phyloP scores from a whole-genome alignment of 345 rosid species.

The Gossypium arboreum region DNA sequence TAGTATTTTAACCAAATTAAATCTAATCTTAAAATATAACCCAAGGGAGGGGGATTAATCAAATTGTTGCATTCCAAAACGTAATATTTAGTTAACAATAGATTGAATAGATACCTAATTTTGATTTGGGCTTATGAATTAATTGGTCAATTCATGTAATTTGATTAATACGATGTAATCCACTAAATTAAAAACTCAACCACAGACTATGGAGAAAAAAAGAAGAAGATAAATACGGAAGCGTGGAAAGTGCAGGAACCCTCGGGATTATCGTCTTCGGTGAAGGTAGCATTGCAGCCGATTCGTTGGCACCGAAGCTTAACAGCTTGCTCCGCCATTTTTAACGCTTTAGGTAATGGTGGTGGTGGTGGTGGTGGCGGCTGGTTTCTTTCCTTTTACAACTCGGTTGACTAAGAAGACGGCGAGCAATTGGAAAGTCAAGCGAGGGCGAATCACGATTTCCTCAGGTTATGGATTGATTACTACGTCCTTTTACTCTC shows the following conservation, averaged over 20 bases:
- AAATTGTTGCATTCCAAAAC: background rate
- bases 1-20: background rate
- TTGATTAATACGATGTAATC: background rate
- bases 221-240: constrained; percentile 33
- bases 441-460: background rate
- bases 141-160: background rate
- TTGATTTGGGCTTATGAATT: background rate
- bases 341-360: background rate
- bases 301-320: constrained; percentile 78
- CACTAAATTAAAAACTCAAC: background rate
- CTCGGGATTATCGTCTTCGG: constrained; percentile 76
- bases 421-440: background rate
- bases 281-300: constrained; percentile 80
- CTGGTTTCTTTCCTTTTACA: background rate
- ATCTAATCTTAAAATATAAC: too few relatives aligned
- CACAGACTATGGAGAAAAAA: background rate
- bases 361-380: background rate
- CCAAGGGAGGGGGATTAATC: too few relatives aligned
- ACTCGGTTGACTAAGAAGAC: background rate
- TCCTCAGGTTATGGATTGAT: background rate
- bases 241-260: constrained; percentile 80
- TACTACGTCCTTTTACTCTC: background rate
- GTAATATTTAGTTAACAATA: background rate
- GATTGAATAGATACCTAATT: background rate
- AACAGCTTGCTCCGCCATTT: constrained; percentile 37